phyloP scores from a whole-genome alignment of 306 rosid genomes.

The Prunus mume region DNA sequence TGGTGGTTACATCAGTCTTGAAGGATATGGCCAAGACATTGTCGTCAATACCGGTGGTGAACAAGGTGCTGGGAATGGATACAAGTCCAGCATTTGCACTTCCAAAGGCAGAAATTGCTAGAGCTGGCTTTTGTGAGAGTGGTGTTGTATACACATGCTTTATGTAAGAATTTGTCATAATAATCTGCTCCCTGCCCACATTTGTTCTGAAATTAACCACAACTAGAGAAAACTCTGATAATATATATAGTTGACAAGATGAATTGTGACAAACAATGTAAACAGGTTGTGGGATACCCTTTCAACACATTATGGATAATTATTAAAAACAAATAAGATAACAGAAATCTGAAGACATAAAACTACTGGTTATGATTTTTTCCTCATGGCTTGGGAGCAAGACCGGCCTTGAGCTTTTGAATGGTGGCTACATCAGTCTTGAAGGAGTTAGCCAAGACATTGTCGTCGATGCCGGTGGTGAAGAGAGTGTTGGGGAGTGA shows the following conservation, averaged over 20 bases:
- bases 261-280: no score
- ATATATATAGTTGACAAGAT: no score
- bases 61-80: background rate
- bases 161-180: no score
- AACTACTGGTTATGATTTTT: background rate
- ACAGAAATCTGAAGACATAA: background rate
- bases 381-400: background rate
- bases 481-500: slow-evolving; percentile 2
- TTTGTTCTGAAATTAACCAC: no score
- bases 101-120: slow-evolving; percentile 2
- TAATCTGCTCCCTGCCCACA: no score
- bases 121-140: background rate
- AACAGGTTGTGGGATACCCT: no score
- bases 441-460: slow-evolving; percentile 8
- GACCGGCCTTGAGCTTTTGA: background rate
- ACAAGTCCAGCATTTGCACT: slow-evolving; percentile 5
- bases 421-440: slow-evolving; percentile 9
- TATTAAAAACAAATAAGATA: no score
- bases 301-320: no score
- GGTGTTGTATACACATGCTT: no score
- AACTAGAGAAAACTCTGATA: no score
- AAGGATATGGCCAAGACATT: background rate
- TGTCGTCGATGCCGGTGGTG: slow-evolving; percentile 8
- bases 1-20: background rate
- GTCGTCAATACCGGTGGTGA: background rate